Base-by-base conservation (phyloP, 139 green algal species). In the Pleodorina starrii region DNA sequence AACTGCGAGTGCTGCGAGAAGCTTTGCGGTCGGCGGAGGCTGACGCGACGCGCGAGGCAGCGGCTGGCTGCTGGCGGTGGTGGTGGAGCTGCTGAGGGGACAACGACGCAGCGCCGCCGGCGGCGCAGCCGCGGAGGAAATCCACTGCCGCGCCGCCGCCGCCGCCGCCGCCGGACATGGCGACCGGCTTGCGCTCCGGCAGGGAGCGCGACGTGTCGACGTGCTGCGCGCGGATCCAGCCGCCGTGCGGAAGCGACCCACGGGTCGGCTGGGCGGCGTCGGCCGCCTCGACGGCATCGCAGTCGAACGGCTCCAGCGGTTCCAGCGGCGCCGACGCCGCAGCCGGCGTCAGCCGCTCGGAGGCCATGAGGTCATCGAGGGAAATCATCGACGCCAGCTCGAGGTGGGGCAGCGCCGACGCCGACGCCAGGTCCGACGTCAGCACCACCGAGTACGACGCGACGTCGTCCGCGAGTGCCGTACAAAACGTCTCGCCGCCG, bases 1-100 rank as follows among this genome's bases (percentile, higher is more conserved):
- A 43, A 63, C 82, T 88, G 82, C 82, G 82, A 10, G 63, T 87
- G 60, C 81, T 87, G 60, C 60, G 81, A 32, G 68, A 76, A 7
- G 68, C 68, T 17, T 48, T 76, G 32, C 19, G 36, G 14, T 76
- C 68, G n/a, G 35, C 5, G 16, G 63, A 36, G 2, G 63, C 10
- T 12, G 48, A 21, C 2, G 63, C 63, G 5, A 38, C 27, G 63
- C 2, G 21, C n/a, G 63, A 73, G 63, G 1, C 35, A 6, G 2
- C 29, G 32, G 27, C 63, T 38, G 32, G 63, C 16, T 73, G 63
- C 19, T 73, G 63, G 3, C 9, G 7, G 21, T 7, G 54, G 6
- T 66, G 54, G 2, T 66, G 54, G 25, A 32, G 54, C 54, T 32
- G 54, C 7, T 66, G 6, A 66, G 54, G 54, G 54, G 25, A 12